Evolutionary conservation across 371 early-diverging fungal species (phyloP).

Genomic region (Mortierella sp.): DNA sequence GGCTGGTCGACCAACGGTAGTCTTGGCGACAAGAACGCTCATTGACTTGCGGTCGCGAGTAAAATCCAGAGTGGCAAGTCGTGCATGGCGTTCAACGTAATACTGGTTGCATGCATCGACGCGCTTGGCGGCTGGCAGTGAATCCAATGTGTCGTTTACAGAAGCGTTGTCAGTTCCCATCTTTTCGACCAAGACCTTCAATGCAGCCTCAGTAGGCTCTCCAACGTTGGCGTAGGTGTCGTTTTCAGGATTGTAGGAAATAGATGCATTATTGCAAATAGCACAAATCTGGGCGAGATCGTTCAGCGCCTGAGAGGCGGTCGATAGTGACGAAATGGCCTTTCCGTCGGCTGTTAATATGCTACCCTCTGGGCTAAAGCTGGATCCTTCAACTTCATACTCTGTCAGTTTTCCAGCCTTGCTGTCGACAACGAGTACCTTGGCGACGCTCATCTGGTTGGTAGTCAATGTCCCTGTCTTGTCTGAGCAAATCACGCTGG

Average conservation of each 20-base stretch:
- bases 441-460: slow-evolving; percentile 92
- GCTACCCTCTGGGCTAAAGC: slow-evolving; percentile 85
- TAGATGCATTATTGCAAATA: slow-evolving; percentile 91
- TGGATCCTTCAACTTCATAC: slow-evolving; percentile 78
- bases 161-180: slow-evolving; percentile 75
- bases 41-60: slow-evolving; percentile 95
- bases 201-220: slow-evolving; percentile 97
- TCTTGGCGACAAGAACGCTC: slow-evolving; percentile 81
- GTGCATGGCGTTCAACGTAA: slow-evolving; percentile 1
- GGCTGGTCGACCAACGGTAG: slow-evolving; percentile 15
- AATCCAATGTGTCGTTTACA: slow-evolving; percentile 69
- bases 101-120: slow-evolving; percentile 57
- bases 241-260: slow-evolving; percentile 78
- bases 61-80: slow-evolving; percentile 85
- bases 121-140: slow-evolving; percentile 62
- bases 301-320: slow-evolving; percentile 63
- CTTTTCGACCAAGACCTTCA: slow-evolving; percentile 92
- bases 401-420: slow-evolving; percentile 66
- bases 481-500: slow-evolving; percentile 95
- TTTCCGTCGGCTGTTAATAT: slow-evolving; percentile 63
- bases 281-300: slow-evolving; percentile 84
- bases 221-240: slow-evolving; percentile 77
- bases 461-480: slow-evolving; percentile 98
- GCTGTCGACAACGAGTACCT: slow-evolving; percentile 62
- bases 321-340: slow-evolving; percentile 59